Evolutionary conservation across 257 asterid genomes (phyloP).

Genomic region (Lantana camara): DNA sequence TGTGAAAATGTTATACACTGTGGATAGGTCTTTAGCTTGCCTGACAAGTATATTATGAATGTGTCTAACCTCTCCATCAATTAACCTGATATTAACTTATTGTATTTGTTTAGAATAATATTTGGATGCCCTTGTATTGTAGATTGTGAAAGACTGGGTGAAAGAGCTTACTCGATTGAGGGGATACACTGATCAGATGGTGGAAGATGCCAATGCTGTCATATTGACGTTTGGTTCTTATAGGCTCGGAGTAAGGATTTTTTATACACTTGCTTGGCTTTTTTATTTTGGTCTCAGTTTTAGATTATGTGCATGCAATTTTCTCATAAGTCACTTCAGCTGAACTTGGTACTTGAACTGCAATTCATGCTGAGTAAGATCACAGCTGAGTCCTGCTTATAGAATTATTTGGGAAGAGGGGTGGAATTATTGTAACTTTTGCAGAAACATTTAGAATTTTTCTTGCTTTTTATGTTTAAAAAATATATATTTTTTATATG

Average conservation of each 20-base stretch:
- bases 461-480: background rate
- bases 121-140: background rate
- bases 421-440: background rate
- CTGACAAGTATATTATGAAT: background rate
- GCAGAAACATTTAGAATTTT: background rate
- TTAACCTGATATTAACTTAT: background rate
- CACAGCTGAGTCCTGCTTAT: background rate
- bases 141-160: conserved; percentile 73
- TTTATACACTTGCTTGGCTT: conserved; percentile 15
- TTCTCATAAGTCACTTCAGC: background rate
- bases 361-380: conserved; percentile 14
- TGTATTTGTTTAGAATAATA: conserved; percentile 2
- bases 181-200: conserved; percentile 77
- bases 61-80: background rate
- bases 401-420: background rate
- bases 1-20: no score
- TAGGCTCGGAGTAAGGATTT: conserved; percentile 78
- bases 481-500: conserved; percentile 3
- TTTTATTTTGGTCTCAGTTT: conserved; percentile 8
- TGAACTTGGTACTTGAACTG: background rate
- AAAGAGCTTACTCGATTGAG: conserved; percentile 61
- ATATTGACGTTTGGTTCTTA: conserved; percentile 94
- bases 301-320: background rate
- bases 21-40: conserved; percentile 10
- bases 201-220: conserved; percentile 89